Evolutionary conservation across 768 basidiomycete species (phyloP), one percentile per base, ranked within the genome.

Genomic region (Xerocomellus amylosporus): DNA sequence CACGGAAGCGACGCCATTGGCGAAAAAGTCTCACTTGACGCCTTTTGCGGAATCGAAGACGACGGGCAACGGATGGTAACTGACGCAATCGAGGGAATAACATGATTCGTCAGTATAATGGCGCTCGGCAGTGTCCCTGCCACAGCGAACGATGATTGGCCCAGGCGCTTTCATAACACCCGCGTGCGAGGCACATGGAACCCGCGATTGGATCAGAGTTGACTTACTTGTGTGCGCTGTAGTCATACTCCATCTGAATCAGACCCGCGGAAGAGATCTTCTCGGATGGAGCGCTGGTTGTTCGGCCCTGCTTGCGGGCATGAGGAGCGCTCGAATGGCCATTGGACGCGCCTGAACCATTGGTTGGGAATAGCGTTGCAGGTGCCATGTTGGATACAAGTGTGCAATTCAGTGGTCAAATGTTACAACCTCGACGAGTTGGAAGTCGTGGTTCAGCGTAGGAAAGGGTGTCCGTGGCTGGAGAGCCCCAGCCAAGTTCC

Each of bases 21-120:
- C 76, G 59, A 70, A 79, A 77, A 71, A 43, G 49, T 77, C 88
- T 81, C 79, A 93, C 90, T 86, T 90, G 24, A 90, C 93, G 40
- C 96, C 97, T 58, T 82, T 81, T 20, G 90, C 96, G 42, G 83
- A 81, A 60, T 97, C 93, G 65, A 98, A 96, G 46, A 97, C 95
- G 57, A 97, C 83, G 9, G 96, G 95, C 9, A 98, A 76, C 0
- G 97, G 95, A 68, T 97, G 93, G 70, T 98, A 98, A 74, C 96
- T 98, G 75, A 68, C 48, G 77, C 8, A 68, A 74, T 74, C 75
- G 77, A 62, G 61, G 69, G 76, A 73, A 77, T 46, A 68, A 65
- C 49, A 56, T 62, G 67, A 74, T 61, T 64, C 68, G 75, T 71
- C 49, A 64, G 59, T 47, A 19, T 60, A 50, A 67, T 63, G 56